Evolutionary conservation across 2,329 filamentous ascomycete genomes (phyloP).

Genomic region (Bipolaris zeicola): DNA sequence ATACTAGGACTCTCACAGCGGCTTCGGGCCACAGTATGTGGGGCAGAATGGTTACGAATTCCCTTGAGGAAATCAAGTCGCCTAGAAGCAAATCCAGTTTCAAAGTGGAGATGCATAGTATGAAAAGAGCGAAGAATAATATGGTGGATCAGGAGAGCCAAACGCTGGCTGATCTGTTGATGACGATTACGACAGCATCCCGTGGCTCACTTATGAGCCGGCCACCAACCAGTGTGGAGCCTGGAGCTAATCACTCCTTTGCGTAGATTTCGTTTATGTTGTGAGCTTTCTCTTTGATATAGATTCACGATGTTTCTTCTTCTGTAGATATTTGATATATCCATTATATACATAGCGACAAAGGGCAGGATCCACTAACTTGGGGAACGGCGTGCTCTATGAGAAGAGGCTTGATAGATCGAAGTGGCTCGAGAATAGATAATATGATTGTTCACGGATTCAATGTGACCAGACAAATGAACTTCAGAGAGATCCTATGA

Average conservation of each 20-base stretch:
- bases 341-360: neutral
- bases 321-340: neutral
- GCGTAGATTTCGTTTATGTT: neutral
- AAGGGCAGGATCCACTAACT: neutral
- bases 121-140: conserved; percentile 39
- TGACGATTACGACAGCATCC: conserved; percentile 40
- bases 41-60: conserved; percentile 49
- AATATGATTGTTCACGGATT: neutral
- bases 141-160: conserved; percentile 48
- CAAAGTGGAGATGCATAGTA: conserved; percentile 37
- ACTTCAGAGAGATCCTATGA: neutral
- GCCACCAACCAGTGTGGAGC: conserved; percentile 11
- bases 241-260: conserved; percentile 13
- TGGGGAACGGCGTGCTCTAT: neutral
- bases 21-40: conserved; percentile 28
- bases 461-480: too few relatives aligned
- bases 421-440: neutral
- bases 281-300: neutral
- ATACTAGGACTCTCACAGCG: conserved; percentile 7
- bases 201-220: conserved; percentile 31
- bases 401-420: neutral
- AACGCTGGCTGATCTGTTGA: conserved; percentile 49
- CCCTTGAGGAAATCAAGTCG: conserved; percentile 43
- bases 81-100: conserved; percentile 30
- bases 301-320: too few relatives aligned